Base-by-base conservation (phyloP, 345 rosid genomes). In the Microcos paniculata region DNA sequence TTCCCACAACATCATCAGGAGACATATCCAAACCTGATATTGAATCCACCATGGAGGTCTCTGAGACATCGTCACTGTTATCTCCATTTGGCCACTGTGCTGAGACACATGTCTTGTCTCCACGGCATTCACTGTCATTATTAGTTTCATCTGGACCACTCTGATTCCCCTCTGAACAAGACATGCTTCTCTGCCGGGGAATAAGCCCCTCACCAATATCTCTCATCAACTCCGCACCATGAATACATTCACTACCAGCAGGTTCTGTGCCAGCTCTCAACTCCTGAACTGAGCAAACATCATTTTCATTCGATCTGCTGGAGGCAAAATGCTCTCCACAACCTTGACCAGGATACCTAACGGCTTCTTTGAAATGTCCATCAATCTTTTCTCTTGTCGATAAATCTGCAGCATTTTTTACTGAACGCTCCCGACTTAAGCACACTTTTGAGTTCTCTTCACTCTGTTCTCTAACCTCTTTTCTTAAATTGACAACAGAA, bases 1-100 rank as follows among this genome's bases (percentile, higher is more conserved):
- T 77, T 81, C 90, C 98, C 49, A 92, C 98, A 63, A 92, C 89
- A 33, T 92, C 97, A 84, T 92, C 98, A 10, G 98, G 98, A 70
- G 93, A 84, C 33, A 91, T 62, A 77, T 87, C 94, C 71, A 82
- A 21, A 46, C 85, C 82, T 30, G 91, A 84, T 53, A 83, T 56
- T 57, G 93, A 88, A 85, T 92, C 97, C 76, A 90, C 84, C 83
- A 89, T 83, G 12, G 97, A 91, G 65, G 86, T 82, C 81, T 88
- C 95, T 7, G 97, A 91, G 71, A 31, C 69, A 48, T 83, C 84
- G 59, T 88, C 90, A 31, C 90, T 77, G 75, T 80, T 88, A 33
- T 86, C 95, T 67, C 78, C 84, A 81, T 88, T 85, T 76, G 57
- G 74, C 69, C 69, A 74, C 19, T 73, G 86, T 53, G 61, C 18